phyloP scores from a whole-genome alignment of 305 asterid genomes.

The Solanum hybrid region DNA sequence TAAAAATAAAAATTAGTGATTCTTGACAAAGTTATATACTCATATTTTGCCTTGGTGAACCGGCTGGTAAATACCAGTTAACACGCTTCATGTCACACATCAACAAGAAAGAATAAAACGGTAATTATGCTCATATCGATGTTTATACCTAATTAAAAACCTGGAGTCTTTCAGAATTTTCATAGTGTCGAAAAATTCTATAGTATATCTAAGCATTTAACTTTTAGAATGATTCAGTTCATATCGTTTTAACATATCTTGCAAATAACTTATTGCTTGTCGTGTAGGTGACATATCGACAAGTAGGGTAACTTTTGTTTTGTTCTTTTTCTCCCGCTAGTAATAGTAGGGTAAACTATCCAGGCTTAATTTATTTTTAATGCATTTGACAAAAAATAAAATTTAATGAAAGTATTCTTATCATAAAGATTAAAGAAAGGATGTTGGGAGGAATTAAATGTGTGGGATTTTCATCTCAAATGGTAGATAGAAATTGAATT shows the following conservation, averaged over 20 bases:
- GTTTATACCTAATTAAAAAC: background rate
- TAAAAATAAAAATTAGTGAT: background rate
- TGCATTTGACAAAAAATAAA: background rate
- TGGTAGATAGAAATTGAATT: slow-evolving; percentile 4
- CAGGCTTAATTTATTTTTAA: background rate
- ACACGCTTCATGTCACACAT: background rate
- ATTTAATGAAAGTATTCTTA: background rate
- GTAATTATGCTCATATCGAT: background rate
- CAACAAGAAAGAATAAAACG: background rate
- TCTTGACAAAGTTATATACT: background rate
- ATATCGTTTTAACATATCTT: background rate
- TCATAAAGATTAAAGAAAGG: background rate
- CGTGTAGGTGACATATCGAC: background rate
- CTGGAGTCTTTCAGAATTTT: background rate
- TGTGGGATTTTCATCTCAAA: background rate
- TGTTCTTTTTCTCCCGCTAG: background rate
- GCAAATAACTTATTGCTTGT: background rate
- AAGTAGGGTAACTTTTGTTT: background rate
- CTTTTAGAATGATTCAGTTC: background rate
- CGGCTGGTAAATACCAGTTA: background rate
- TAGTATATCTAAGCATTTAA: background rate
- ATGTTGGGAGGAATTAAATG: background rate
- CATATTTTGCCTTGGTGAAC: background rate
- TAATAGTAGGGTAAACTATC: background rate
- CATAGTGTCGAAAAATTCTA: background rate